These are phyloP conservation scores for Nasturtium officinale DNA, from an alignment of 345 rosid genomes.

Conservation along the genomic window DNA sequence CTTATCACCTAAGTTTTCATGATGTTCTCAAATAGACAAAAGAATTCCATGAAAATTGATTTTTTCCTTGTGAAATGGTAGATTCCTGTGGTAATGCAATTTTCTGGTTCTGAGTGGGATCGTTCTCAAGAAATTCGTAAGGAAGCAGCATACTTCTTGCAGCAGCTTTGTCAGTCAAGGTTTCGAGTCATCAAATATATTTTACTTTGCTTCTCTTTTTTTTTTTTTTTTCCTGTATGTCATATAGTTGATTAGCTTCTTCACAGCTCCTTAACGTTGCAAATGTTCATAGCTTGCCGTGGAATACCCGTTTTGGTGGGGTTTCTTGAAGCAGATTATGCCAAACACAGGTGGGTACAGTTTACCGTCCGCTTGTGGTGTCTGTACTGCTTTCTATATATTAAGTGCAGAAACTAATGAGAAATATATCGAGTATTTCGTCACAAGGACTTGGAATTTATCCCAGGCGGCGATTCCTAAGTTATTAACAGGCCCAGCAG, in stretches of 20 bases:
- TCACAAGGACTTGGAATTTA: conserved; percentile 6
- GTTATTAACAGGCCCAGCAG: neutral
- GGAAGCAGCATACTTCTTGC: conserved; percentile 93
- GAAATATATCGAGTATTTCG: neutral
- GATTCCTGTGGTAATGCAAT: conserved; percentile 82
- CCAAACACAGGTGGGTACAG: conserved; percentile 73
- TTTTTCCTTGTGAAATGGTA: conserved; percentile 37
- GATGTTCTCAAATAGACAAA: neutral
- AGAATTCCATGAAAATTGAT: neutral
- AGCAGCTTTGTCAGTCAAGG: conserved; percentile 98
- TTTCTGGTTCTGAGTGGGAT: conserved; percentile 66
- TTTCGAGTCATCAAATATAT: conserved; percentile 34
- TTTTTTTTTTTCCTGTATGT: conserved; percentile 3
- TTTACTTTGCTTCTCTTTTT: conserved; percentile 1
- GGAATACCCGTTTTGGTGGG: conserved; percentile 97
- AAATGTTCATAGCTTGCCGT: conserved; percentile 95
- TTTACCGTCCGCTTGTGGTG: conserved; percentile 13
- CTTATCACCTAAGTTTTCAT: neutral
- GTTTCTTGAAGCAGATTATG: conserved; percentile 94
- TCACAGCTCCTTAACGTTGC: conserved; percentile 87
- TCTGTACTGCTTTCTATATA: neutral
- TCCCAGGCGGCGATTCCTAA: neutral
- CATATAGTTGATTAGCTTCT: conserved; percentile 45
- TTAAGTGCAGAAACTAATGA: conserved; percentile 6
- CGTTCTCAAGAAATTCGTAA: conserved; percentile 85